These are phyloP conservation scores for Lecanosticta acicola DNA, from an alignment of 2,329 filamentous ascomycete species.

Conservation along the genomic window DNA sequence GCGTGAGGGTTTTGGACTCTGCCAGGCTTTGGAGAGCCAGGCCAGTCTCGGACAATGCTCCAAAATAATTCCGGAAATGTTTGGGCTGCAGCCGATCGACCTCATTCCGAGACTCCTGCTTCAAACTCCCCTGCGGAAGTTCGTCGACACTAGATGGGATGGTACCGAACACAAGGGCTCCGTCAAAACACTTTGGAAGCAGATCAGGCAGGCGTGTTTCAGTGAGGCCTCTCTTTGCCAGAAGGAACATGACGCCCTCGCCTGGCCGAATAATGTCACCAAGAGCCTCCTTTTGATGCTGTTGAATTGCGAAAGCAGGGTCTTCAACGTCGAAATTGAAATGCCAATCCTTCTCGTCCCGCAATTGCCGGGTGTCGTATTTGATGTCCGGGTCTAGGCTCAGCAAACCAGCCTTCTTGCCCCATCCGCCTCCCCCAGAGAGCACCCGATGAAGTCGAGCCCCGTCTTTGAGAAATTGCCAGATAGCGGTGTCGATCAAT, in stretches of 20 bases:
- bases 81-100: neutral
- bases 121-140: no score
- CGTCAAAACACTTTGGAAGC: no score
- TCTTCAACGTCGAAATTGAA: constrained; percentile 35
- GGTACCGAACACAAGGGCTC: constrained; percentile 36
- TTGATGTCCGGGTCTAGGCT: constrained; percentile 67
- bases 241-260: constrained; percentile 51
- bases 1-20: constrained; percentile 4
- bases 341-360: constrained; percentile 53
- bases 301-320: constrained; percentile 30
- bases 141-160: constrained; percentile 43
- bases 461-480: constrained; percentile 16
- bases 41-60: constrained; percentile 57
- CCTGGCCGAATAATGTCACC: constrained; percentile 57
- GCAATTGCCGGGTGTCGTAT: constrained; percentile 47
- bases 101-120: no score
- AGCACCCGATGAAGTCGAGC: constrained; percentile 50
- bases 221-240: no score
- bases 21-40: constrained; percentile 43
- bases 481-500: no score
- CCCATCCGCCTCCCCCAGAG: constrained; percentile 81
- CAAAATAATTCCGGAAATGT: constrained; percentile 46
- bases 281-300: constrained; percentile 37
- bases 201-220: no score
- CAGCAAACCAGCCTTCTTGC: constrained; percentile 69